A percentile compares a stretch with the other conserved stretches of the same genome.
Conservation (phyloP, 208 protist species). For the Wallacemonas sp. region DNA sequence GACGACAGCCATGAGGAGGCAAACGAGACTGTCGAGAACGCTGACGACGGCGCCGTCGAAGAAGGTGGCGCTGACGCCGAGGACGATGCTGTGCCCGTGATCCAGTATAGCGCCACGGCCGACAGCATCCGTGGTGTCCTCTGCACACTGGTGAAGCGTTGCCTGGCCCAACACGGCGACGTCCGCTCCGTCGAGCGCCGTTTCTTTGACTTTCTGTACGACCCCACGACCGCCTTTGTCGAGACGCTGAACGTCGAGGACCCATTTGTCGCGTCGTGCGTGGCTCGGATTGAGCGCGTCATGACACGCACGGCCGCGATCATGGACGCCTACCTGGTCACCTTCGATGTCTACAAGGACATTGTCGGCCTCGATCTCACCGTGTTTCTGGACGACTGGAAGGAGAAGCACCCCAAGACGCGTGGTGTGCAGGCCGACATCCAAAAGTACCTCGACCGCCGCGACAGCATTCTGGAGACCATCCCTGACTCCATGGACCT, state of each 20-base stretch:
- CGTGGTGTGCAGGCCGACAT: constrained; percentile 82
- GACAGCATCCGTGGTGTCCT: constrained; percentile 67
- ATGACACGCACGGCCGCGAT: constrained; percentile 44
- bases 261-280: constrained; percentile 54
- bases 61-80: background rate
- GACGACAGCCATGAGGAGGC: background rate
- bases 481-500: constrained; percentile 73
- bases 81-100: background rate
- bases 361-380: constrained; percentile 79
- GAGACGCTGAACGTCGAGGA: constrained; percentile 45
- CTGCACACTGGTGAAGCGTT: constrained; percentile 74
- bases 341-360: constrained; percentile 67
- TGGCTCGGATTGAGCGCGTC: constrained; percentile 52
- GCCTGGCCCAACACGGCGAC: constrained; percentile 67
- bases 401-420: constrained; percentile 61
- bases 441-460: constrained; percentile 53
- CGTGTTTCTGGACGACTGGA: constrained; percentile 72
- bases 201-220: constrained; percentile 92
- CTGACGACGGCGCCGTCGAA: background rate
- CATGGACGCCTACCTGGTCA: constrained; percentile 75
- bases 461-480: constrained; percentile 54
- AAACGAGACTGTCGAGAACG: background rate
- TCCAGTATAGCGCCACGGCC: constrained; percentile 61
- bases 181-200: constrained; percentile 90
- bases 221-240: constrained; percentile 75